Base-by-base conservation (phyloP, 2,329 filamentous ascomycete genomes). In the Ophiostoma sp. region DNA sequence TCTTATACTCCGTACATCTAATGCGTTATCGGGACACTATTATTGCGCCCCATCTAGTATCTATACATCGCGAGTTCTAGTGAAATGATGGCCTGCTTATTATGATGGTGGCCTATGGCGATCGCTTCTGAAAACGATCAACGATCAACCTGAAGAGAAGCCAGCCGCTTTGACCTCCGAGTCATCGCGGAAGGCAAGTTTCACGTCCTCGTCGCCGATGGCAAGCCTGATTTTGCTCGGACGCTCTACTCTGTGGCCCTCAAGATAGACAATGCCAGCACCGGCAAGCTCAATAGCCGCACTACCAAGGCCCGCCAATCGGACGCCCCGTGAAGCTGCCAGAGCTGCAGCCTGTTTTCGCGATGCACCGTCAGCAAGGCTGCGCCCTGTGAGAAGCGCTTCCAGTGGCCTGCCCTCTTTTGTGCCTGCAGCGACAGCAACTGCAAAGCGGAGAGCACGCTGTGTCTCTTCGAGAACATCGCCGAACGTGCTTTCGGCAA, bases 181-280 rank as follows among this genome's bases (percentile, higher is more conserved):
- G 83, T 99, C 96, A 76, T 97, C 95, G 74, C 92, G 90, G 77
- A 98, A 90, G 39, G 95, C 96, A 80, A 94, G 88, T 80, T 92
- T 92, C 36, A 99, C 90, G 82, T 99, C 95, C 79, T 98, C 95
- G 74, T 97, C 93, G 15, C 93, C 92, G 77, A 98, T 91, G 28
- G 93, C 90, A 73, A 99, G 85, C 73, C 95, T 87, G 55, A 99
- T 89, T 81, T 97, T 95, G 73, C 94, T 95, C 28, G 93, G 94
- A 59, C 96, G 87, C 80, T 98, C 95, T 0, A 94, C 92, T 76
- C 90, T 90, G 74, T 91, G 88, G 3, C 89, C 89, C 81, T 99
- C 96, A 70, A 99, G 82, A 6, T 94, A 93, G 74, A 99, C 87
- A 70, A 99, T 89, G 0, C 96, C 96, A 0, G 95, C 93, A 75